Conservation (phyloP, 345 rosid species). For the Arabidopsis arenosa region DNA sequence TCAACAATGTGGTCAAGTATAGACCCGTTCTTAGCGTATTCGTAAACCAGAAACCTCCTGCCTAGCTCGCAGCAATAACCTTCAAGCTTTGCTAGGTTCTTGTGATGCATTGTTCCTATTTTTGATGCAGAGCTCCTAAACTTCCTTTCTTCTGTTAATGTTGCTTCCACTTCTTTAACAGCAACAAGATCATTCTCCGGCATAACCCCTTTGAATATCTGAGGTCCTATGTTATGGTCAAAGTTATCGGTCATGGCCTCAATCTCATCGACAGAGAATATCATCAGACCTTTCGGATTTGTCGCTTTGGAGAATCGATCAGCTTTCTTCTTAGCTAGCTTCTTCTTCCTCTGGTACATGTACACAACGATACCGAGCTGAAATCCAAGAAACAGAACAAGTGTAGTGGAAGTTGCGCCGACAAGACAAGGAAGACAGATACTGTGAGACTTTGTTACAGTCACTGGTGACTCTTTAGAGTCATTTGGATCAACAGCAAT, state of each 20-base stretch:
- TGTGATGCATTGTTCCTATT: constrained; percentile 82
- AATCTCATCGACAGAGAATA: constrained; percentile 67
- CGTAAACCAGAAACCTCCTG: constrained; percentile 68
- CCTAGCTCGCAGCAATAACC: constrained; percentile 74
- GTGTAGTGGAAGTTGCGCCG: constrained; percentile 61
- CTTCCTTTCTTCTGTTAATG: constrained; percentile 59
- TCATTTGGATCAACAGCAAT: constrained; percentile 61
- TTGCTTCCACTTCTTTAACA: constrained; percentile 58
- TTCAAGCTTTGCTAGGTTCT: constrained; percentile 67
- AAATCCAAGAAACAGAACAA: constrained; percentile 52
- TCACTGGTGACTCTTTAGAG: constrained; percentile 33
- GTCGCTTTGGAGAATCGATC: constrained; percentile 47
- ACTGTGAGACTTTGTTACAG: constrained; percentile 22
- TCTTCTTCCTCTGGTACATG: constrained; percentile 57
- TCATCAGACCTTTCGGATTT: constrained; percentile 61
- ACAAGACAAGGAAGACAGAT: constrained; percentile 64
- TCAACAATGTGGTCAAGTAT: constrained; percentile 60
- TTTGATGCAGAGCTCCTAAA: constrained; percentile 68
- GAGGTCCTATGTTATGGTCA: constrained; percentile 59
- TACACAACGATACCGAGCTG: constrained; percentile 61
- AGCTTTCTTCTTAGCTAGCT: constrained; percentile 50
- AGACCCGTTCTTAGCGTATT: constrained; percentile 65
- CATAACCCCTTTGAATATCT: constrained; percentile 67
- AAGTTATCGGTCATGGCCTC: constrained; percentile 62
- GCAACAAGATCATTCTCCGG: constrained; percentile 57